Evolutionary conservation across 2,329 filamentous ascomycete genomes (phyloP).

Genomic region (Epicoccum nigrum): DNA sequence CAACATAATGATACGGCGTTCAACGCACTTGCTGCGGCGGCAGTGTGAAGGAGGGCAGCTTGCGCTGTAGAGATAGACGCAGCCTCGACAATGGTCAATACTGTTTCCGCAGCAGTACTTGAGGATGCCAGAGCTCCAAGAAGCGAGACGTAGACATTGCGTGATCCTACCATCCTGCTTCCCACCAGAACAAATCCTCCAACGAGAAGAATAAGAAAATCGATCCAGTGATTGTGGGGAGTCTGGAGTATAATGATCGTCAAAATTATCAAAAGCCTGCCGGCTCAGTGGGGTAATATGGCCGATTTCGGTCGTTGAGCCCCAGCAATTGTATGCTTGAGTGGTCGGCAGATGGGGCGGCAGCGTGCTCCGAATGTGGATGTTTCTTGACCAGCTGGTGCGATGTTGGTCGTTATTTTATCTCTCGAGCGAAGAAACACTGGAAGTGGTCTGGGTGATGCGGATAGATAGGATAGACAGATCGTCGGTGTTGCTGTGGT

Average conservation of each 20-base stretch:
- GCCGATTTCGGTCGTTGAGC: conserved; percentile 6
- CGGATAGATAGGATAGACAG: conserved; percentile 23
- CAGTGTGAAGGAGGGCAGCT: conserved; percentile 33
- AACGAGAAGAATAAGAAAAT: neutral
- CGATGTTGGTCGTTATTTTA: conserved; percentile 9
- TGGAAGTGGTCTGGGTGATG: conserved; percentile 19
- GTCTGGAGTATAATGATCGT: neutral
- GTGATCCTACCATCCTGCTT: conserved; percentile 33
- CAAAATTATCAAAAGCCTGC: neutral
- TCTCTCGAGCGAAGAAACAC: conserved; percentile 10
- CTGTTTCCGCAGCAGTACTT: conserved; percentile 43
- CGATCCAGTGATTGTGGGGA: conserved; percentile 1
- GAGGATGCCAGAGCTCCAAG: conserved; percentile 43
- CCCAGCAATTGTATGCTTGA: conserved; percentile 1
- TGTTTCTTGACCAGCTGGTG: conserved; percentile 2
- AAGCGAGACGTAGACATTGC: conserved; percentile 40
- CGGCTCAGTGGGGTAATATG: conserved; percentile 7
- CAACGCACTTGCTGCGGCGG: conserved; percentile 41
- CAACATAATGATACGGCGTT: conserved; percentile 39
- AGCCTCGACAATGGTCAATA: conserved; percentile 46
- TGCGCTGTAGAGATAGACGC: conserved; percentile 36
- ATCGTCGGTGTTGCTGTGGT: conserved; percentile 34
- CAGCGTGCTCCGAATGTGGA: neutral
- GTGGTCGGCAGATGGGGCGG: neutral
- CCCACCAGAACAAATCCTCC: conserved; percentile 19